A percentile compares a stretch with the other conserved stretches of the same genome.
phyloP scores from a whole-genome alignment of 2,329 filamentous ascomycete genomes.

The Neonectria neomacrospora region DNA sequence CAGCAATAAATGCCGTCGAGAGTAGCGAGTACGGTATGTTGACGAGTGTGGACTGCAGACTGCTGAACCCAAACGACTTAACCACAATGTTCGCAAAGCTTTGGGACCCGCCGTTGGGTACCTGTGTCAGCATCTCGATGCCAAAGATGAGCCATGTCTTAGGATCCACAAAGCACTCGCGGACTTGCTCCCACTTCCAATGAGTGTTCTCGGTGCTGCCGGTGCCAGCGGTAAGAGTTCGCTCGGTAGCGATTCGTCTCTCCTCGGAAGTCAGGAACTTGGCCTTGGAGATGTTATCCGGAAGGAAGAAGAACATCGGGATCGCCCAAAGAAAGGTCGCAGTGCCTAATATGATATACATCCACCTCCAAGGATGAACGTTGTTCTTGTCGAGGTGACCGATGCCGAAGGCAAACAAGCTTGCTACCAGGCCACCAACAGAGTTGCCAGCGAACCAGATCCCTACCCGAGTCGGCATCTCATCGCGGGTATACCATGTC shows the following conservation, averaged over 20 bases:
- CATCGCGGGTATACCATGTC: constrained; percentile 67
- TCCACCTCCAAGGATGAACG: constrained; percentile 65
- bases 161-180: constrained; percentile 65
- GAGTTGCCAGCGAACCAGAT: constrained; percentile 67
- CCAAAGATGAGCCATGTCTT: constrained; percentile 70
- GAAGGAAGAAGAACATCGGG: constrained; percentile 60
- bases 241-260: constrained; percentile 57
- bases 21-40: constrained; percentile 69
- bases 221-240: constrained; percentile 62
- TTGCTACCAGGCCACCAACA: constrained; percentile 59
- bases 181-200: constrained; percentile 63
- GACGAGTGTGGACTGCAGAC: constrained; percentile 65
- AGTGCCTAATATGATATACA: constrained; percentile 66
- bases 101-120: constrained; percentile 71
- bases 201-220: constrained; percentile 60
- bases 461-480: constrained; percentile 64
- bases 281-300: constrained; percentile 65
- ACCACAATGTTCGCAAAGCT: constrained; percentile 69
- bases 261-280: constrained; percentile 67
- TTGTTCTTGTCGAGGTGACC: constrained; percentile 60
- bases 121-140: constrained; percentile 64
- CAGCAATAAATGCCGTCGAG: constrained; percentile 58
- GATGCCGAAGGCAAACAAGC: constrained; percentile 64
- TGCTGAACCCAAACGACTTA: constrained; percentile 65
- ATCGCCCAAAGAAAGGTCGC: constrained; percentile 63